phyloP scores from a whole-genome alignment of 805 yeast species.

The Wickerhamiella occidentalis region DNA sequence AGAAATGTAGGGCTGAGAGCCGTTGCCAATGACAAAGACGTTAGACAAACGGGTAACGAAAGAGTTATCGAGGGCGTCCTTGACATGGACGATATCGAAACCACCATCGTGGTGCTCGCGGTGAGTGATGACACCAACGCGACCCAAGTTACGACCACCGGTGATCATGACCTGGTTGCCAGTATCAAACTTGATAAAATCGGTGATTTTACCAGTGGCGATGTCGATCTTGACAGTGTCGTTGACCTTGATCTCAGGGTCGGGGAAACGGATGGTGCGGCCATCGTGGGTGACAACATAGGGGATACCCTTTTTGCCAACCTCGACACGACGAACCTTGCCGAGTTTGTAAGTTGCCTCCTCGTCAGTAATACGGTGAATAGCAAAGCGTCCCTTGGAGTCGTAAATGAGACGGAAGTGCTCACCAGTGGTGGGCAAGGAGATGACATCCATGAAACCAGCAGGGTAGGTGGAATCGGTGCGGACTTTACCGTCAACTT shows the following conservation, averaged over 20 bases:
- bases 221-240: slow-evolving; percentile 96
- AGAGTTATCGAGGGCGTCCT: slow-evolving; percentile 88
- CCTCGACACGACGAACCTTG: slow-evolving; percentile 94
- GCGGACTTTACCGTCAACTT: slow-evolving; percentile 99
- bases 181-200: slow-evolving; percentile 81
- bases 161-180: slow-evolving; percentile 88
- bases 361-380: slow-evolving; percentile 98
- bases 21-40: slow-evolving; percentile 93
- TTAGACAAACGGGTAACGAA: slow-evolving; percentile 89
- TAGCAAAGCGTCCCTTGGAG: slow-evolving; percentile 97
- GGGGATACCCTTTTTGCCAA: slow-evolving; percentile 97
- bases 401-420: slow-evolving; percentile 98
- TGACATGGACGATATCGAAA: slow-evolving; percentile 93
- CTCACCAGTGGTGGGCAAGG: slow-evolving; percentile 97
- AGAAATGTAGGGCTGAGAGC: slow-evolving; percentile 85
- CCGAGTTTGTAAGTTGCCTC: slow-evolving; percentile 98
- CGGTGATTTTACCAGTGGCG: slow-evolving; percentile 88
- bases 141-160: slow-evolving; percentile 98
- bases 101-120: slow-evolving; percentile 98
- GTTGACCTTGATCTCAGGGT: slow-evolving; percentile 91
- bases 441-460: slow-evolving; percentile 98
- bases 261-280: slow-evolving; percentile 99
- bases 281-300: slow-evolving; percentile 99
- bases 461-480: slow-evolving; percentile 98
- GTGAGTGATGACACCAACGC: slow-evolving; percentile 92